Evolutionary conservation across 2,329 filamentous ascomycete genomes (phyloP).

Genomic region (Botrytis medusae): DNA sequence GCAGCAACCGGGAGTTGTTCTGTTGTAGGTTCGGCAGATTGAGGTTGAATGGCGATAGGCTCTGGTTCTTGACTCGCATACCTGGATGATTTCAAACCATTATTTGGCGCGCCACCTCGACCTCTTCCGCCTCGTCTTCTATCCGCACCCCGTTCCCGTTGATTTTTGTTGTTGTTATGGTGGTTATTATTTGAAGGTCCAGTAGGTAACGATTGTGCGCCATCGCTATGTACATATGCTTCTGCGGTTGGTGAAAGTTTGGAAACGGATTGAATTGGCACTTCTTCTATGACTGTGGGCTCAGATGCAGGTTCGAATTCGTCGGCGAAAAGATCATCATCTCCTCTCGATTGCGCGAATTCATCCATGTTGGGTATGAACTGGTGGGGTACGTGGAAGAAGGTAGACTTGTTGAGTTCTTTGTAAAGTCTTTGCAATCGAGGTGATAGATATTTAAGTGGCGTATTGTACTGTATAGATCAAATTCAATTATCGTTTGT

Average conservation of each 20-base stretch:
- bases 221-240: not conserved
- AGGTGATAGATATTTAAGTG: not conserved
- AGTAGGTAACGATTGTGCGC: constrained; percentile 6
- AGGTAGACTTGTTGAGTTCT: not conserved
- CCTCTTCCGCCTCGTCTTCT: constrained; percentile 23
- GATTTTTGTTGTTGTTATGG: not conserved
- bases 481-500: not conserved
- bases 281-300: constrained; percentile 28
- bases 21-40: not conserved
- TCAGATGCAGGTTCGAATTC: constrained; percentile 38
- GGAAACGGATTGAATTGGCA: constrained; percentile 9
- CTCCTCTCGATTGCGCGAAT: constrained; percentile 40
- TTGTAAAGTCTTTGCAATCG: not conserved
- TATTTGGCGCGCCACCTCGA: constrained; percentile 22
- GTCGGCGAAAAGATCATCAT: constrained; percentile 40
- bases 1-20: not conserved
- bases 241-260: constrained; percentile 5
- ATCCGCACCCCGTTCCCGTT: constrained; percentile 24
- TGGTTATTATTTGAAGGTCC: constrained; percentile 12
- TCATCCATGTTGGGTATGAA: constrained; percentile 34
- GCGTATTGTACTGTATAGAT: not conserved
- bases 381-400: constrained; percentile 1
- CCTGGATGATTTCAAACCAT: constrained; percentile 31
- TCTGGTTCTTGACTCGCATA: constrained; percentile 27
- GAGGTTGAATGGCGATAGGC: not conserved